Conservation (phyloP, 192 early-diverging fungal genomes). For the Globomyces pollinis-pini region DNA sequence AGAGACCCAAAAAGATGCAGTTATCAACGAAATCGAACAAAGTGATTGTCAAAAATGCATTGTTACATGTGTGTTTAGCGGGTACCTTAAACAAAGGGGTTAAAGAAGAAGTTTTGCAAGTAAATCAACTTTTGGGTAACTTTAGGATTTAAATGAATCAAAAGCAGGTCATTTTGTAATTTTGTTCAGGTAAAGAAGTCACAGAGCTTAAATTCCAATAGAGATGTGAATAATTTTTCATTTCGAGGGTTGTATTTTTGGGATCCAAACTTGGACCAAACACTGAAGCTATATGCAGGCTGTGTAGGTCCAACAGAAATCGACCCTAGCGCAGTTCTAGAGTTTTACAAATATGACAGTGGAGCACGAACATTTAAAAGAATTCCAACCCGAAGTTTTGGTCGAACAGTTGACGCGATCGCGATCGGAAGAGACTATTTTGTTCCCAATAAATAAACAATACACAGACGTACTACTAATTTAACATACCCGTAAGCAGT, state of each 20-base stretch:
- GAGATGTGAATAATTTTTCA: slow-evolving; percentile 36
- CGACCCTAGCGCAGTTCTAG: slow-evolving; percentile 18
- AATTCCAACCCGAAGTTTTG: slow-evolving; percentile 41
- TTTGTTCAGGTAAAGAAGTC: no score
- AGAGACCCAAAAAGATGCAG: neutral
- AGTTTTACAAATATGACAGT: slow-evolving; percentile 51
- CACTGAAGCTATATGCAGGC: slow-evolving; percentile 30
- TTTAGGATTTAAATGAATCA: slow-evolving; percentile 34
- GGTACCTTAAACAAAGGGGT: slow-evolving; percentile 39
- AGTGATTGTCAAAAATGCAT: slow-evolving; percentile 40
- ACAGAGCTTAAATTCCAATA: no score
- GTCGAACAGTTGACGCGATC: slow-evolving; percentile 40
- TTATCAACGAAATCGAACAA: slow-evolving; percentile 33
- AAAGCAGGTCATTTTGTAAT: slow-evolving; percentile 38
- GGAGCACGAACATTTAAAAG: slow-evolving; percentile 39
- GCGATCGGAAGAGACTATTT: slow-evolving; percentile 6
- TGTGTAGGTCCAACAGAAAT: slow-evolving; percentile 32
- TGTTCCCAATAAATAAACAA: slow-evolving; percentile 4
- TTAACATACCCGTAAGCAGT: no score
- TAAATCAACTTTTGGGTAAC: slow-evolving; percentile 7
- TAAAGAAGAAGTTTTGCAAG: slow-evolving; percentile 42
- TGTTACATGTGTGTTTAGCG: slow-evolving; percentile 47
- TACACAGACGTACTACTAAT: no score
- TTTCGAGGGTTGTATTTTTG: slow-evolving; percentile 49
- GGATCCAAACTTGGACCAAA: slow-evolving; percentile 28